These are phyloP conservation scores for Botrytis aclada DNA, from an alignment of 2,329 filamentous ascomycete species.

Conservation along the genomic window DNA sequence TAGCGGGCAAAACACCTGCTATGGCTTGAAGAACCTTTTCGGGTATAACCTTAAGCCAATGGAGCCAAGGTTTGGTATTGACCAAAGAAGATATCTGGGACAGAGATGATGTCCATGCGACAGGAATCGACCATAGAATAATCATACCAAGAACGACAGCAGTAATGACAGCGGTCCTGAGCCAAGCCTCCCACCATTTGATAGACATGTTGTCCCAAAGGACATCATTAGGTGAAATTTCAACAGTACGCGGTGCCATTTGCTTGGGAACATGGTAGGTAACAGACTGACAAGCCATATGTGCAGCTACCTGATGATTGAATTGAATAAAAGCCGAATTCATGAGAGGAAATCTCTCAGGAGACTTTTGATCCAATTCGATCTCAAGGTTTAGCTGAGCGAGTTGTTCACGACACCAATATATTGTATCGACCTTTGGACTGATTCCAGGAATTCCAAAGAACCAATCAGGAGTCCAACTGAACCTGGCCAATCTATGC, in stretches of 20 bases:
- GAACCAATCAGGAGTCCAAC: constrained; percentile 62
- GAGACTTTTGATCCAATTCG: constrained; percentile 80
- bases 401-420: constrained; percentile 82
- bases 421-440: constrained; percentile 92
- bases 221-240: constrained; percentile 89
- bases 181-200: constrained; percentile 86
- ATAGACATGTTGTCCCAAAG: constrained; percentile 98
- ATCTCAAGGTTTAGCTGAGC: constrained; percentile 89
- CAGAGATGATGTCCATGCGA: constrained; percentile 80
- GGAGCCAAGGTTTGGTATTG: constrained; percentile 62
- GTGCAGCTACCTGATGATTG: constrained; percentile 93
- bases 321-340: constrained; percentile 98
- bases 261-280: constrained; percentile 89
- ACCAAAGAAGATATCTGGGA: constrained; percentile 74
- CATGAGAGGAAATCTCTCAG: constrained; percentile 86
- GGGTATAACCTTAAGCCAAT: constrained; percentile 64
- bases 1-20: constrained; percentile 81
- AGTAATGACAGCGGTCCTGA: constrained; percentile 58
- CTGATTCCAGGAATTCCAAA: constrained; percentile 75
- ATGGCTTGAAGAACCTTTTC: constrained; percentile 62
- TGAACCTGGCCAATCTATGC: constrained; percentile 67
- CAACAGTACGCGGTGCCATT: constrained; percentile 89
- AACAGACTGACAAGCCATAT: constrained; percentile 94
- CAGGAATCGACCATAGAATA: constrained; percentile 85
- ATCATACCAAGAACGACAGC: constrained; percentile 69